phyloP scores from a whole-genome alignment of 1,284 basidiomycete species.

The Cutaneotrichosporon sp. region DNA sequence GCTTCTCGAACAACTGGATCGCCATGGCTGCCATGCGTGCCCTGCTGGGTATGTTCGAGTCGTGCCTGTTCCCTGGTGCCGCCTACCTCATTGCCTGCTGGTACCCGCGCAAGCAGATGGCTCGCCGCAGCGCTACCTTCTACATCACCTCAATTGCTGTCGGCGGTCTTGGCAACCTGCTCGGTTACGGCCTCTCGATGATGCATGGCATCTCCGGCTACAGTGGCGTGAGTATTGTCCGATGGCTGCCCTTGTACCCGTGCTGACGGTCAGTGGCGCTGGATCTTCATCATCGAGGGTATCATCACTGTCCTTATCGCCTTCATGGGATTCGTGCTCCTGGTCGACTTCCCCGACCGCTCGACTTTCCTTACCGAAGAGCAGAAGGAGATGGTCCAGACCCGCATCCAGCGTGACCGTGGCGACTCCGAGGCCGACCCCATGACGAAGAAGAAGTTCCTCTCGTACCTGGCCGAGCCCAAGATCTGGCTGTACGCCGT shows the following conservation, averaged over 20 bases:
- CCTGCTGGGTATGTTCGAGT: slow-evolving; percentile 46
- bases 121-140: slow-evolving; percentile 43
- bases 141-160: slow-evolving; percentile 37
- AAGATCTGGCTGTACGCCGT: slow-evolving; percentile 51
- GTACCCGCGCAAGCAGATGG: slow-evolving; percentile 51
- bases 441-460: slow-evolving; percentile 42
- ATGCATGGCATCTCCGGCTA: slow-evolving; percentile 4
- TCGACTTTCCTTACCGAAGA: slow-evolving; percentile 47
- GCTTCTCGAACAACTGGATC: slow-evolving; percentile 37
- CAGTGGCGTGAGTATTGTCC: neutral
- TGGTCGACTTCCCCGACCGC: slow-evolving; percentile 52
- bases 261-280: slow-evolving; percentile 4
- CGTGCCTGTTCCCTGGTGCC: slow-evolving; percentile 40
- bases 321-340: slow-evolving; percentile 27
- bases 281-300: slow-evolving; percentile 15
- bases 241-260: neutral
- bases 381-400: slow-evolving; percentile 44
- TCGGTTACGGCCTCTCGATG: slow-evolving; percentile 8
- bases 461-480: slow-evolving; percentile 41
- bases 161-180: slow-evolving; percentile 18
- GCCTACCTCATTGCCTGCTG: slow-evolving; percentile 48
- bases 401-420: slow-evolving; percentile 50
- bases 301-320: slow-evolving; percentile 41
- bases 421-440: slow-evolving; percentile 48
- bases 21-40: slow-evolving; percentile 45